Evolutionary conservation across 2,329 filamentous ascomycete genomes (phyloP), one percentile per base, ranked within the genome.

Genomic region (Colletotrichum simmondsii): DNA sequence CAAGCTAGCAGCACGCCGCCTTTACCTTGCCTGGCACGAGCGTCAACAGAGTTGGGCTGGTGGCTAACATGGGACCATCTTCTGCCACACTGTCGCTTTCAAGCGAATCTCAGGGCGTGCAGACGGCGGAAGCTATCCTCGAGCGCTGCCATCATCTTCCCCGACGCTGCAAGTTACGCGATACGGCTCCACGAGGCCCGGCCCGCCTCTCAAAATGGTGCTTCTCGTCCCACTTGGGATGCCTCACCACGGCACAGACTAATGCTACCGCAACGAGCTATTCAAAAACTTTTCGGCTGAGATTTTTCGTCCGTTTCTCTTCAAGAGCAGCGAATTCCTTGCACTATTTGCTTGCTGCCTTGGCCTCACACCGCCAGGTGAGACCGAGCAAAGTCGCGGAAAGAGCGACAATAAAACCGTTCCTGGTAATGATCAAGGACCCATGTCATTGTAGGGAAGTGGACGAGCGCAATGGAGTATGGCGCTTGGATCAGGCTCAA

Each of bases 111-210:
- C 14, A 24, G 30, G 22, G 59, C n/a, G 49, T n/a, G 32, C 54
- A 32, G 26, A 24, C n/a, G 52, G n/a, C n/a, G 37, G 37, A n/a
- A 24, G 60, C 30, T 64, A 14, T 22, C 14, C 30, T 22, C n/a
- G 19, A 28, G 5, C 14, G 22, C 22, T 14, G 32, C 53, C 53
- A 58, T 28, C 16, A 22, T 49, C 19, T 49, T 22, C 30, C 42
- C 26, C 22, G 24, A 35, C 37, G 7, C 28, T 35, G 24, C n/a
- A 24, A 54, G 61, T 54, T 56, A 16, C 64, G 62, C 37, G 64
- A 67, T 59, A 68, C 32, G 61, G 68, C 46, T 61, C 32, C 42
- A 32, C 54, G 53, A 71, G 62, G 68, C 32, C 42, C 63, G 68
- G 54, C 61, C 62, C 68, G 68, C 19, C 62, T 26, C 16, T 53